Base-by-base conservation (phyloP, 306 rosid species). In the Cicer bijugum region DNA sequence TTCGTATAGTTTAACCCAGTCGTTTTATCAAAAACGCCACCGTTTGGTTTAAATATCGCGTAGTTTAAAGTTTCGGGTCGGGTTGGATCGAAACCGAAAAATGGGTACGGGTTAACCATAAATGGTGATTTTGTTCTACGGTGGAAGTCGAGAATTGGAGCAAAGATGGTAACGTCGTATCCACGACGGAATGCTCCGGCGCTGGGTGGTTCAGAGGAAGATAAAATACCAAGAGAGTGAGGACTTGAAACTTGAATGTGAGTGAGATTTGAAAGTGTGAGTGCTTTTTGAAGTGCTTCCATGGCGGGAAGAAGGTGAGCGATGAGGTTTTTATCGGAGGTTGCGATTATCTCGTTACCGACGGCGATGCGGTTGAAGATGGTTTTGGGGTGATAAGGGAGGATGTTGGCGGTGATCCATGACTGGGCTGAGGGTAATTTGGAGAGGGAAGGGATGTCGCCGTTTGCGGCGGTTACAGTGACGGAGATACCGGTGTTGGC, bases 301-400 rank as follows among this genome's bases (percentile, higher is more conserved):
- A 93, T 93, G 63, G 98, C 82, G 10, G 97, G 98, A 7, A 93
- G 58, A 8, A 84, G 78, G 55, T 86, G 90, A 0, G 93, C 93
- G 19, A 93, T 91, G 50, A 93, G 82, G 80, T 17, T 15, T 72
- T 89, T 91, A 33, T 93, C 96, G 12, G 96, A 84, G 46, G 97
- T 89, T 75, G 93, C 98, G 48, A 91, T 86, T 83, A 93, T 83
- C 76, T 93, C 93, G 81, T 93, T 93, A 0, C 98, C 98, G 12
- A 93, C 88, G 81, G 93, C 88, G 78, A 91, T 86, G 33, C 88
- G 82, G 82, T 78, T 61, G 70, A 93, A 77, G 19, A 35, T 23
- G 12, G 97, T 93, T 46, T 64, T 38, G 0, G 92, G 96, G 57
- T 82, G 81, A 35, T 78, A 91, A 0, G 97, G 92, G 12, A 88